These are phyloP conservation scores for Saturnispora gosingensis DNA, from an alignment of 805 yeast genomes.

Conservation along the genomic window DNA sequence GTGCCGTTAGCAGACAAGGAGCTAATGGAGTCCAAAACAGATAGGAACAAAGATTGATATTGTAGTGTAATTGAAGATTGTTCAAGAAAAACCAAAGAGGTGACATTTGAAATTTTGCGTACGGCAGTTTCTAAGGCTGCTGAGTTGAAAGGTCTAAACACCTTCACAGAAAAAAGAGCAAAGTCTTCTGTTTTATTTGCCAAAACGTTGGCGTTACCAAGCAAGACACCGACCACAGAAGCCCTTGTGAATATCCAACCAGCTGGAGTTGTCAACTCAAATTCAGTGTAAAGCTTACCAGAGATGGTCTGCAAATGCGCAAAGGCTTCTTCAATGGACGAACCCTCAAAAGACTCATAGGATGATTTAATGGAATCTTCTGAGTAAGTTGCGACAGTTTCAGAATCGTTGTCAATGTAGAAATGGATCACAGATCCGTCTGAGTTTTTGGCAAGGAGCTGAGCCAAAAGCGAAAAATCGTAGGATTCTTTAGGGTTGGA, in stretches of 20 bases:
- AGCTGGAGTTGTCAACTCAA: constrained; percentile 27
- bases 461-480: constrained; percentile 48
- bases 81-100: constrained; percentile 48
- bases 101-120: not conserved
- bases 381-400: constrained; percentile 8
- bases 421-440: constrained; percentile 65
- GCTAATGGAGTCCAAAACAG: constrained; percentile 54
- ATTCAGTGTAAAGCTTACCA: constrained; percentile 29
- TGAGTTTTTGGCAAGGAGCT: constrained; percentile 41
- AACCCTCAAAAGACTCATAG: constrained; percentile 20
- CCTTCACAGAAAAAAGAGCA: constrained; percentile 48
- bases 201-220: constrained; percentile 42
- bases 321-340: constrained; percentile 27
- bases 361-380: constrained; percentile 6
- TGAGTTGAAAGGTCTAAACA: constrained; percentile 66
- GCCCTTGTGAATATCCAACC: constrained; percentile 17
- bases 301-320: constrained; percentile 22
- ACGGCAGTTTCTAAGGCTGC: constrained; percentile 38
- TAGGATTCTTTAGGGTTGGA: constrained; percentile 42
- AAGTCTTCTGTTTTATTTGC: constrained; percentile 10
- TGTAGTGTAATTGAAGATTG: constrained; percentile 41
- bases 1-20: constrained; percentile 37
- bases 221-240: constrained; percentile 42
- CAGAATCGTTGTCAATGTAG: constrained; percentile 26
- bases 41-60: constrained; percentile 47